A percentile compares a stretch with the other conserved stretches of the same genome.
These are phyloP conservation scores for Luffa acutangula DNA, from an alignment of 306 rosid genomes.

Conservation along the genomic window DNA sequence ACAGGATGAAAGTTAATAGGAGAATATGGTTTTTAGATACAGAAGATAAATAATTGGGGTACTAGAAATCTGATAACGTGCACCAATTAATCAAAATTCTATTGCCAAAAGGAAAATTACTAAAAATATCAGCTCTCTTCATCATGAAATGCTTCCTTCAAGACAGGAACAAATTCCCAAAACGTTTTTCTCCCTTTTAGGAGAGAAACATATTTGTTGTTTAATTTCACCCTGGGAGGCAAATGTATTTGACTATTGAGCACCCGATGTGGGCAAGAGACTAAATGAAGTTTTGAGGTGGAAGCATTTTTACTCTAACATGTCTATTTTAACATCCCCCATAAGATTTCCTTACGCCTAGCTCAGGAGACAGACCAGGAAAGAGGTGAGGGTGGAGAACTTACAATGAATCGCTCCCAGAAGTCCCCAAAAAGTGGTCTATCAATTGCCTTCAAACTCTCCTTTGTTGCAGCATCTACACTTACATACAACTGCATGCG, in stretches of 20 bases:
- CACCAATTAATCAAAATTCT: neutral
- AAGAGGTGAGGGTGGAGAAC: slow-evolving; percentile 11
- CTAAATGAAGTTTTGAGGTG: neutral
- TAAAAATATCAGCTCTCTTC: neutral
- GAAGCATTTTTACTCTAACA: neutral
- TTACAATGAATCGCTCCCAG: slow-evolving; percentile 93
- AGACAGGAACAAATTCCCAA: neutral
- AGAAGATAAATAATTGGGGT: neutral
- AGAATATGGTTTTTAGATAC: neutral
- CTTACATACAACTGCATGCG: slow-evolving; percentile 83
- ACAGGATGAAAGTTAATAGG: neutral
- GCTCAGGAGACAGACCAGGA: neutral
- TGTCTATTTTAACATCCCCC: neutral
- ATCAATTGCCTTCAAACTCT: slow-evolving; percentile 90
- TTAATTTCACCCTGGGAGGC: neutral
- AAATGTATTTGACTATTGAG: neutral
- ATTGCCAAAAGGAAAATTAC: neutral
- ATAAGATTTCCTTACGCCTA: neutral
- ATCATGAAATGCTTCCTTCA: neutral
- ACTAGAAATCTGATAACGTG: neutral
- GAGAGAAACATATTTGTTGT: neutral
- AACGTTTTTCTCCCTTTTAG: neutral
- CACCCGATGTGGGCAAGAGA: neutral
- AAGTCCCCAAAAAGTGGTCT: slow-evolving; percentile 97
- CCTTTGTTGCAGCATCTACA: slow-evolving; percentile 95